Evolutionary conservation across 305 asterid genomes (phyloP).

Genomic region (Euphrasia arctica): DNA sequence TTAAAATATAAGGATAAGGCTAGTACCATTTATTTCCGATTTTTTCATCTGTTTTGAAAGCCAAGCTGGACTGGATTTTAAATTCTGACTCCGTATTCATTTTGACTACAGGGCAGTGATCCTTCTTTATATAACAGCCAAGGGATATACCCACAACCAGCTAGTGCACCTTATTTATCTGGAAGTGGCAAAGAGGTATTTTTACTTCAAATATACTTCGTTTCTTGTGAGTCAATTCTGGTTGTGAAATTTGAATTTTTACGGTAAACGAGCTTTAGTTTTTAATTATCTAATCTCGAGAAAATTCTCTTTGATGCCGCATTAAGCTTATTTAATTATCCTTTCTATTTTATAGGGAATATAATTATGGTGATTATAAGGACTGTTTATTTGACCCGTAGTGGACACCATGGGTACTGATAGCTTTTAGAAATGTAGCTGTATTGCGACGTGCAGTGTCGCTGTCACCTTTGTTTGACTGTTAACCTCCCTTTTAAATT

Average conservation of each 20-base stretch:
- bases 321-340: neutral
- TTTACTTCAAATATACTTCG: neutral
- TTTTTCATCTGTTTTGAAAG: slow-evolving; percentile 16
- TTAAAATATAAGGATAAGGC: slow-evolving; percentile 75
- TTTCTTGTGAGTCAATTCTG: neutral
- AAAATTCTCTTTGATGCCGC: neutral
- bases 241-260: neutral
- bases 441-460: neutral
- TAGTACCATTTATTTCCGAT: slow-evolving; percentile 28
- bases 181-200: slow-evolving; percentile 83
- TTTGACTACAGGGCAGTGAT: slow-evolving; percentile 59
- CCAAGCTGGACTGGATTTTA: slow-evolving; percentile 8
- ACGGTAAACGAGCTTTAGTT: neutral
- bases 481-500: neutral
- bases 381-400: neutral
- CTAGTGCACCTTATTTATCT: slow-evolving; percentile 55
- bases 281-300: neutral
- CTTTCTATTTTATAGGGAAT: too few relatives aligned
- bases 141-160: slow-evolving; percentile 88
- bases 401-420: slow-evolving; percentile 2
- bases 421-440: slow-evolving; percentile 1
- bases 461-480: neutral
- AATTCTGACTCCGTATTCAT: slow-evolving; percentile 13
- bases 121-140: slow-evolving; percentile 76
- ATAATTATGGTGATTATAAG: neutral